phyloP scores from a whole-genome alignment of 73 alveolate species.

The Breviolum minutum region DNA sequence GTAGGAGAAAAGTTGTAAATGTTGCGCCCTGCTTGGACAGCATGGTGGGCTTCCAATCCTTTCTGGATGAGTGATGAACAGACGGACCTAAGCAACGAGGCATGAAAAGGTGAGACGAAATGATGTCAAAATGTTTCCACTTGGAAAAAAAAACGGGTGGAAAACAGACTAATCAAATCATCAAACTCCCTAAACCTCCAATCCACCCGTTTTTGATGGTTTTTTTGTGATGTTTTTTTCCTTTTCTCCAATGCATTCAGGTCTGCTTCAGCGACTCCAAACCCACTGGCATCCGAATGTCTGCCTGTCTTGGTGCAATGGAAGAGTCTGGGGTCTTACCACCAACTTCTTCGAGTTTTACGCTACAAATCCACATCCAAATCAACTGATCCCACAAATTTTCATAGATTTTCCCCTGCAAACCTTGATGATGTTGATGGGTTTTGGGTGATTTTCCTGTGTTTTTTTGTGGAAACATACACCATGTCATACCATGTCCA shows the following conservation, averaged over 20 bases:
- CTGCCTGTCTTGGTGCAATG: slow-evolving; percentile 66
- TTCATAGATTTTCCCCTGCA: background rate
- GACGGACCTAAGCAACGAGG: no score
- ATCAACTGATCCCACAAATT: no score
- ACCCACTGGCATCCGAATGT: slow-evolving; percentile 83
- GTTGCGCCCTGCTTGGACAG: no score
- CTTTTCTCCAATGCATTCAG: background rate
- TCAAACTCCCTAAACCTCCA: background rate
- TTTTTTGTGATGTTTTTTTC: background rate
- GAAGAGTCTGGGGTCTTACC: slow-evolving; percentile 23
- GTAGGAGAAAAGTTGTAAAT: no score
- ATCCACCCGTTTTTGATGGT: background rate
- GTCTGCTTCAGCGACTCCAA: slow-evolving; percentile 68
- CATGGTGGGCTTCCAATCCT: no score
- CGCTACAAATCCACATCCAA: no score
- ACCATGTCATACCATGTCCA: background rate
- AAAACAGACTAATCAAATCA: background rate
- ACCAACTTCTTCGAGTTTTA: no score
- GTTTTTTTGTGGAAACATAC: background rate
- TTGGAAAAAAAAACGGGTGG: no score
- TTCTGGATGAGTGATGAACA: no score
- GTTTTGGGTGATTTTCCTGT: background rate
- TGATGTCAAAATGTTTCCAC: no score
- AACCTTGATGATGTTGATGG: no score
- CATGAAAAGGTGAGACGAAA: no score